These are phyloP conservation scores for Rosa multiflora DNA, from an alignment of 306 rosid genomes.

Conservation along the genomic window DNA sequence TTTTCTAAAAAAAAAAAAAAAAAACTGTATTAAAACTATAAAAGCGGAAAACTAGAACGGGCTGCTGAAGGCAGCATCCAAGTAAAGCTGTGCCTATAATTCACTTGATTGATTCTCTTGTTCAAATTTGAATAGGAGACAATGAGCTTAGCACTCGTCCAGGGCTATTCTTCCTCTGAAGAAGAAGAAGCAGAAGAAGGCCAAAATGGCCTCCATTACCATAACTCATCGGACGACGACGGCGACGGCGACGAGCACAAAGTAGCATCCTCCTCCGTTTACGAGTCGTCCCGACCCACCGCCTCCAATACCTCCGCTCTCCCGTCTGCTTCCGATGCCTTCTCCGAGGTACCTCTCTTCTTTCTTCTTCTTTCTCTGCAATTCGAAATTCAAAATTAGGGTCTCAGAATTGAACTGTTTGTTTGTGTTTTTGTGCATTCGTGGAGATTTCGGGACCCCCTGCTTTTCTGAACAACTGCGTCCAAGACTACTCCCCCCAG, in stretches of 20 bases:
- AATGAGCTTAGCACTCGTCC: constrained; percentile 87
- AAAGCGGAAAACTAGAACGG: no score
- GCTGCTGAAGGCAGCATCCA: no score
- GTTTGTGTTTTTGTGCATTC: background rate
- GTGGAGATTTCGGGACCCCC: constrained; percentile 87
- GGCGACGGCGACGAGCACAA: constrained; percentile 6
- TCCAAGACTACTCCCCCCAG: constrained; percentile 54
- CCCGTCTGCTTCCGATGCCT: constrained; percentile 88
- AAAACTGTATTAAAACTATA: no score
- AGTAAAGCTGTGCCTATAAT: no score
- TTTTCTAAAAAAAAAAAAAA: no score
- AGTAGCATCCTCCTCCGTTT: constrained; percentile 47
- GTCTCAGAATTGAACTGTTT: background rate
- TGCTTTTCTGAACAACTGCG: constrained; percentile 72
- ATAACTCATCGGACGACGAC: constrained; percentile 31
- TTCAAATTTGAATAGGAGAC: background rate
- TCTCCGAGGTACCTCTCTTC: constrained; percentile 64
- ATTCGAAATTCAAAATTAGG: background rate
- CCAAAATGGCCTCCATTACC: constrained; percentile 15
- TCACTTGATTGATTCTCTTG: no score
- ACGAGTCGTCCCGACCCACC: constrained; percentile 55
- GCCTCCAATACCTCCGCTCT: constrained; percentile 50
- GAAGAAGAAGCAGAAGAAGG: constrained; percentile 46
- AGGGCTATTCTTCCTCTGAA: constrained; percentile 82
- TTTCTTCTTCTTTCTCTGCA: background rate